These are phyloP conservation scores for thale cress (Arabidopsis thaliana) DNA, from an alignment of 345 rosid genomes.

Conservation along the genomic window DNA sequence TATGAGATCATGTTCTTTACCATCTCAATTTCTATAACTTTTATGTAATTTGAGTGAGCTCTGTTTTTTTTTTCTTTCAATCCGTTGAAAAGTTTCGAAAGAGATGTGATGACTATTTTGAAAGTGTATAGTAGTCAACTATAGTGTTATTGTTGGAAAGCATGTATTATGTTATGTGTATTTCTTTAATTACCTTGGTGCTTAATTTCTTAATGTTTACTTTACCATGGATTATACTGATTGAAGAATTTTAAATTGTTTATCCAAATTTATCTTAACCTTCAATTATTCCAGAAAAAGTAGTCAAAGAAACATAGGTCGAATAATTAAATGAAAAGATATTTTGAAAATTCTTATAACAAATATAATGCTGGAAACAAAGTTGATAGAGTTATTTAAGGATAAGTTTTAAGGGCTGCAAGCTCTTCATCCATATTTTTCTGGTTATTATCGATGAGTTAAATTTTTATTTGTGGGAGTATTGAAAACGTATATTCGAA, in stretches of 20 bases:
- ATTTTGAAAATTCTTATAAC: background rate
- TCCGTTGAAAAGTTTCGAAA: slow-evolving; percentile 13
- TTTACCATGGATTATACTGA: no score
- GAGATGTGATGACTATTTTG: slow-evolving; percentile 27
- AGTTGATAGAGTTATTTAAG: no score
- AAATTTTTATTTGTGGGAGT: background rate
- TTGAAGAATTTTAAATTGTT: background rate
- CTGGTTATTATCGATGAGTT: background rate
- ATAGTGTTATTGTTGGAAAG: slow-evolving; percentile 9
- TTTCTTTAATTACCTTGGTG: background rate
- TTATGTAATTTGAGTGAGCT: slow-evolving; percentile 32
- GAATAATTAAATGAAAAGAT: background rate
- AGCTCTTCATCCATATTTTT: no score
- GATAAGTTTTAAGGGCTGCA: no score
- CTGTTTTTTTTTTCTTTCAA: slow-evolving; percentile 15
- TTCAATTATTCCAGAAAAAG: background rate
- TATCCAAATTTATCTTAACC: background rate
- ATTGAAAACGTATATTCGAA: no score
- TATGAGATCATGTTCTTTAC: slow-evolving; percentile 55
- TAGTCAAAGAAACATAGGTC: background rate
- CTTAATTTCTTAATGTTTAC: slow-evolving; percentile 2
- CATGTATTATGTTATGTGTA: slow-evolving; percentile 19
- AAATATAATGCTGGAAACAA: no score
- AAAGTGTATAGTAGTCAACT: slow-evolving; percentile 31
- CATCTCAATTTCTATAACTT: background rate